A percentile compares a stretch with the other conserved stretches of the same genome.
Conservation (phyloP, 2,329 filamentous ascomycete genomes). For the Fusarium tanahbumbuense region DNA sequence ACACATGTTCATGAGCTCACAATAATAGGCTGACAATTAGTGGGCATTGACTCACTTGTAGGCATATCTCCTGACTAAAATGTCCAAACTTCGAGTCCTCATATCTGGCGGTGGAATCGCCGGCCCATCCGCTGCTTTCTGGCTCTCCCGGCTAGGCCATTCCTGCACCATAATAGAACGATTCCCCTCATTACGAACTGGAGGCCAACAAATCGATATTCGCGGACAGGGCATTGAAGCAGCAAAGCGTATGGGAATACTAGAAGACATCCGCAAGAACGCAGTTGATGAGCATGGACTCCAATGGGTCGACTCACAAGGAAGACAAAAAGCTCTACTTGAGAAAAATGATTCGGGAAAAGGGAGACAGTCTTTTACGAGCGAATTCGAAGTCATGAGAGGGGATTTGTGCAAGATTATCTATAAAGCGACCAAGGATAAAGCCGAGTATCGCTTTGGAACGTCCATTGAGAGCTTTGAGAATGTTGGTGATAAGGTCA, state of each 20-base stretch:
- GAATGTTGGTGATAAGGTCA: conserved; percentile 20
- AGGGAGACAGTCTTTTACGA: conserved; percentile 59
- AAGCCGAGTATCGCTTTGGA: conserved; percentile 24
- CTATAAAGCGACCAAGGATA: conserved; percentile 54
- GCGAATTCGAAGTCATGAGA: conserved; percentile 70
- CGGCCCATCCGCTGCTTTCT: conserved; percentile 57
- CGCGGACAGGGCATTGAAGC: conserved; percentile 56
- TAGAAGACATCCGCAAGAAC: conserved; percentile 54
- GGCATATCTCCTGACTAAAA: background rate
- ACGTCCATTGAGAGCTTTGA: conserved; percentile 24
- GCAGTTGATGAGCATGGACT: conserved; percentile 59
- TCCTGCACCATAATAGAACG: conserved; percentile 60
- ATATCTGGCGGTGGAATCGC: conserved; percentile 61
- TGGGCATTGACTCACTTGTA: background rate
- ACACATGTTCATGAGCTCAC: background rate
- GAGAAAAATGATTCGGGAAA: conserved; percentile 53
- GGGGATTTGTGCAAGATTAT: conserved; percentile 65
- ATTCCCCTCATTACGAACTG: conserved; percentile 50
- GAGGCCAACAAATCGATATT: conserved; percentile 61
- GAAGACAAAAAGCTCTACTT: conserved; percentile 53
- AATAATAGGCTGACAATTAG: background rate
- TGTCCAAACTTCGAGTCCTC: conserved; percentile 56
- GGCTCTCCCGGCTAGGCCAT: conserved; percentile 53
- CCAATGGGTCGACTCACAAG: conserved; percentile 56
- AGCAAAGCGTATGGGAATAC: conserved; percentile 55